A percentile compares a stretch with the other conserved stretches of the same genome.
Evolutionary conservation across 2,329 filamentous ascomycete species (phyloP).

Genomic region (Xylaria arbuscula): DNA sequence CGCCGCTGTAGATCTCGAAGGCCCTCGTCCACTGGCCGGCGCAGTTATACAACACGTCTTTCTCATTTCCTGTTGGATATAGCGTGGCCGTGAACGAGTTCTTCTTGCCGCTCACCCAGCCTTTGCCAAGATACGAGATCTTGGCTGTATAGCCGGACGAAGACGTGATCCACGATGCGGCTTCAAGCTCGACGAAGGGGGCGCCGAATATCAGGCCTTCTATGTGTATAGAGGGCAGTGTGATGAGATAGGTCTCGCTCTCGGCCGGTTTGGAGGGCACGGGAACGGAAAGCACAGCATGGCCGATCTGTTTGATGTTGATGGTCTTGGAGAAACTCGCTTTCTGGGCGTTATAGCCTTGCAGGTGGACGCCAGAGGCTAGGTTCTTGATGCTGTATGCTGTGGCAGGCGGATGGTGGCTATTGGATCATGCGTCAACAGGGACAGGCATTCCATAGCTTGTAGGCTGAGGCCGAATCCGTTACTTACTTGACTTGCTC

Average conservation of each 20-base stretch:
- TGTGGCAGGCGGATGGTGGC: conserved; percentile 65
- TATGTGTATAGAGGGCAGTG: conserved; percentile 60
- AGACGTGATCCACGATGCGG: conserved; percentile 58
- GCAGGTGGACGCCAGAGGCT: conserved; percentile 58
- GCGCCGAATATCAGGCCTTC: conserved; percentile 60
- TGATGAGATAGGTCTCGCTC: conserved; percentile 62
- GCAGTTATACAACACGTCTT: conserved; percentile 53
- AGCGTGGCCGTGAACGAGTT: conserved; percentile 60
- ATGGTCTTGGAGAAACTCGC: conserved; percentile 63
- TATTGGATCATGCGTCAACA: conserved; percentile 38
- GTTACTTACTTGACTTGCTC: conserved; percentile 59
- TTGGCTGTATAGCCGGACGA: conserved; percentile 60
- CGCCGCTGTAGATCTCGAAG: conserved; percentile 50
- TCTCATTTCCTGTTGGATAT: conserved; percentile 54
- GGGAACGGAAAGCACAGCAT: conserved; percentile 62
- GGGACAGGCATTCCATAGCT: background rate
- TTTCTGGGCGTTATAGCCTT: conserved; percentile 64
- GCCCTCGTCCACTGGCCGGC: conserved; percentile 58
- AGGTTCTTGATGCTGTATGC: conserved; percentile 61
- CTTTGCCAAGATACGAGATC: conserved; percentile 59
- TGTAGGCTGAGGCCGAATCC: background rate
- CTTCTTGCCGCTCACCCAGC: conserved; percentile 57
- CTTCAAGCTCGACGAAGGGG: conserved; percentile 61
- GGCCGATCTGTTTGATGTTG: conserved; percentile 62
- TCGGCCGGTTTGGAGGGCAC: conserved; percentile 49